Conservation (phyloP, 768 basidiomycete genomes). For the Amanita muscaria region DNA sequence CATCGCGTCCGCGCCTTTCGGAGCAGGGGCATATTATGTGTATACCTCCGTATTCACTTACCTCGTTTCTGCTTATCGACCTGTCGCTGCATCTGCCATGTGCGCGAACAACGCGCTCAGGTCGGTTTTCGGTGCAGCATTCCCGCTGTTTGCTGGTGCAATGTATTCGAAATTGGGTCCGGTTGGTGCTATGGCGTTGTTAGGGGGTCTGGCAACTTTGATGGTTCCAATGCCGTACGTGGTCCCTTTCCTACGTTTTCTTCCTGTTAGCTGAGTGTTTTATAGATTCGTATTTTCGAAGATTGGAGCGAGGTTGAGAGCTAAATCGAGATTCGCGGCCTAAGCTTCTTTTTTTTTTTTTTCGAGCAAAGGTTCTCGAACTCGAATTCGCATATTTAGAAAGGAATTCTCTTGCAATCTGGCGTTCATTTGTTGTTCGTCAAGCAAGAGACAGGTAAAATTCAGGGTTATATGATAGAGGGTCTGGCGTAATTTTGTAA, state of each 20-base stretch:
- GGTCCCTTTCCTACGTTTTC: background rate
- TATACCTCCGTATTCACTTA: constrained; percentile 69
- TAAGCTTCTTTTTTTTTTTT: background rate
- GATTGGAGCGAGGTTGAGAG: constrained; percentile 17
- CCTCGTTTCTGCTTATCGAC: constrained; percentile 58
- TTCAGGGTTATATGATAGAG: no score
- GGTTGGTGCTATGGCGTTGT: constrained; percentile 63
- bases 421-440: no score
- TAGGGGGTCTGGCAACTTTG: constrained; percentile 53
- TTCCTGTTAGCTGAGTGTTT: background rate
- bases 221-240: constrained; percentile 58
- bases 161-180: constrained; percentile 62
- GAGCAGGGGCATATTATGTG: constrained; percentile 53
- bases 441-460: no score
- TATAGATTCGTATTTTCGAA: constrained; percentile 17
- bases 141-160: constrained; percentile 58
- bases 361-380: no score
- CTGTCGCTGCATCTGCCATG: constrained; percentile 60
- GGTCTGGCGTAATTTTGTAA: no score
- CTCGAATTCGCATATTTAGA: no score
- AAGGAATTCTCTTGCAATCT: no score
- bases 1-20: constrained; percentile 57
- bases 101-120: constrained; percentile 58
- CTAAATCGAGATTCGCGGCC: constrained; percentile 16
- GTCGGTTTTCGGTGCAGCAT: constrained; percentile 51